These are phyloP conservation scores for Colletotrichum camelliae DNA, from an alignment of 2,329 filamentous ascomycete genomes.

Conservation along the genomic window DNA sequence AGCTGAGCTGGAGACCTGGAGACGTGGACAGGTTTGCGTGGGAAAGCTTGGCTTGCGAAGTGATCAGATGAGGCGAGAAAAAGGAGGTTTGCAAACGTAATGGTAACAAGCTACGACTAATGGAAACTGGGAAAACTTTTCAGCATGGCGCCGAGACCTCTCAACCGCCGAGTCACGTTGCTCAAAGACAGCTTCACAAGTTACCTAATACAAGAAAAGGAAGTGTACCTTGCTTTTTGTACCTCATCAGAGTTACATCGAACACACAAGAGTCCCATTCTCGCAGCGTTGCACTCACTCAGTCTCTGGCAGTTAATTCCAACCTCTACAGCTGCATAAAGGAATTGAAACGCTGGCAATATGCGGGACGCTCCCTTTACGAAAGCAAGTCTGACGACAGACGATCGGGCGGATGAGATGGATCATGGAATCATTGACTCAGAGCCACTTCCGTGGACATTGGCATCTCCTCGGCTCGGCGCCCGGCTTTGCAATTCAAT, in stretches of 20 bases:
- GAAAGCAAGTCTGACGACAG: neutral
- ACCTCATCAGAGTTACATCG: neutral
- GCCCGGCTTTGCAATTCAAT: neutral
- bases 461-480: conserved; percentile 1
- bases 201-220: conserved; percentile 6
- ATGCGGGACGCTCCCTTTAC: too few relatives aligned
- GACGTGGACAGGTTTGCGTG: neutral
- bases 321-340: neutral
- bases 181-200: neutral
- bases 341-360: neutral
- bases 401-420: neutral
- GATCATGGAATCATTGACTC: neutral
- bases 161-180: conserved; percentile 1
- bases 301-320: neutral
- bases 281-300: neutral
- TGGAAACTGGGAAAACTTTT: conserved; percentile 21
- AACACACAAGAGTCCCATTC: neutral
- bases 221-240: neutral
- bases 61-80: conserved; percentile 22
- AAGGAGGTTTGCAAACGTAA: conserved; percentile 31
- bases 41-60: conserved; percentile 4
- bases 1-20: neutral
- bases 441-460: neutral
- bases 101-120: conserved; percentile 24
- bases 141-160: conserved; percentile 6